These are phyloP conservation scores for Neurospora sp. DNA, from an alignment of 495 filamentous ascomycete species.

Conservation along the genomic window DNA sequence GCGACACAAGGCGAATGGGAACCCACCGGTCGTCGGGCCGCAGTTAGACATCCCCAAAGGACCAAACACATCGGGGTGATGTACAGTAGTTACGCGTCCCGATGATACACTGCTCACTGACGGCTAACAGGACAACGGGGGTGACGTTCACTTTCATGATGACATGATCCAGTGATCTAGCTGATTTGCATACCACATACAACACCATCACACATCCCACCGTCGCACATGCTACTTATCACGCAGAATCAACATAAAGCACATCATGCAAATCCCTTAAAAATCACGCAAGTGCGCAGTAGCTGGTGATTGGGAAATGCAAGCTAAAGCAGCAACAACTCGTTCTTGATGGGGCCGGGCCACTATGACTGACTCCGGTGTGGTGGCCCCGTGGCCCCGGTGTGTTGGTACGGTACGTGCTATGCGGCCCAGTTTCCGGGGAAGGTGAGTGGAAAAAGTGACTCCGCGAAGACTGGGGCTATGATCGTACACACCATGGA, in stretches of 20 bases:
- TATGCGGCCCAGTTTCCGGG: not conserved
- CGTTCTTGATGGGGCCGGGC: not conserved
- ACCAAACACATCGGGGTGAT: not conserved
- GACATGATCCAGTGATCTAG: not conserved
- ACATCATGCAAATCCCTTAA: not conserved
- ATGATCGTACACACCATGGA: not conserved
- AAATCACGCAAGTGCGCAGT: not conserved
- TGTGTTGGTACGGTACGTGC: not conserved
- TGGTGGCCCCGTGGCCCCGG: not conserved
- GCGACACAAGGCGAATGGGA: not conserved
- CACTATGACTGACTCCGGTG: not conserved
- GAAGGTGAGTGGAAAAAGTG: not conserved
- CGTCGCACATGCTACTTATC: not conserved
- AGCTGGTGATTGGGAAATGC: not conserved
- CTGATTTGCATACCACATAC: not conserved
- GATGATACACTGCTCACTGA: not conserved
- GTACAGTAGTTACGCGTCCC: not conserved
- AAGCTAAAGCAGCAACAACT: not conserved
- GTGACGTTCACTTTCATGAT: not conserved
- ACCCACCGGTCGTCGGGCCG: not conserved
- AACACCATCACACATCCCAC: not conserved
- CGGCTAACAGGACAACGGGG: not conserved
- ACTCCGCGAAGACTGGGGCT: not conserved
- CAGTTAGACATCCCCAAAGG: not conserved
- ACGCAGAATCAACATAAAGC: not conserved